These are phyloP conservation scores for Arabidopsis thaliana DNA, from an alignment of 345 rosid genomes.

Conservation along the genomic window DNA sequence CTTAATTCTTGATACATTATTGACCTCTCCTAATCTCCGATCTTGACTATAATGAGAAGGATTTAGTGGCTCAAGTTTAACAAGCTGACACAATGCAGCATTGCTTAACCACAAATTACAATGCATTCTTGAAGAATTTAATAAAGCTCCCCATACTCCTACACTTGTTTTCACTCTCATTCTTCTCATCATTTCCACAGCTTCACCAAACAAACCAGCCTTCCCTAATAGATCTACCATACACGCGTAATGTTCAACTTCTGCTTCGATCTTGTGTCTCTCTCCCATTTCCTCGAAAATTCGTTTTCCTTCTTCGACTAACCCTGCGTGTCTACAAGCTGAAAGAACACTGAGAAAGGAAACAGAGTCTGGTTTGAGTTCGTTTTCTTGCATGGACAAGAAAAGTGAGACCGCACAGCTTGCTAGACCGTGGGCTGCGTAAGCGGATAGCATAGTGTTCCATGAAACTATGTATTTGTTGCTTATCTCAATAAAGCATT, in stretches of 20 bases:
- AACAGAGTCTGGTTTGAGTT: constrained; percentile 47
- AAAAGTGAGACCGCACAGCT: constrained; percentile 56
- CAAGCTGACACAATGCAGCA: constrained; percentile 54
- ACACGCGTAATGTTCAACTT: constrained; percentile 62
- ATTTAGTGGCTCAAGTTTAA: constrained; percentile 60
- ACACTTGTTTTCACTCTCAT: constrained; percentile 66
- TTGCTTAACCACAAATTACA: constrained; percentile 58
- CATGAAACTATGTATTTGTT: constrained; percentile 57
- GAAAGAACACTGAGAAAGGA: constrained; percentile 61
- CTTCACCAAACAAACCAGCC: constrained; percentile 60
- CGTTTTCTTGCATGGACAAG: constrained; percentile 53
- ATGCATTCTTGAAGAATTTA: constrained; percentile 61
- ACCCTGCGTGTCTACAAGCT: constrained; percentile 69
- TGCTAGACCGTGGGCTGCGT: constrained; percentile 61
- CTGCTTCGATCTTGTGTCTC: constrained; percentile 43
- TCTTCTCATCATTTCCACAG: constrained; percentile 47
- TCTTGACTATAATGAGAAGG: constrained; percentile 56
- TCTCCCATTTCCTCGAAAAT: constrained; percentile 56
- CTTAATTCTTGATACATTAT: constrained; percentile 46
- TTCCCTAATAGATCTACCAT: constrained; percentile 72
- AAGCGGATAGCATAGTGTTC: constrained; percentile 70
- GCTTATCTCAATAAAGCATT: constrained; percentile 52
- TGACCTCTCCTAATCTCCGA: constrained; percentile 52
- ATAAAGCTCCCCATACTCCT: constrained; percentile 68
- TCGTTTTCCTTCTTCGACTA: constrained; percentile 60